Conservation (phyloP, 2,329 filamentous ascomycete genomes). For the Tolypocladium endophyticum region DNA sequence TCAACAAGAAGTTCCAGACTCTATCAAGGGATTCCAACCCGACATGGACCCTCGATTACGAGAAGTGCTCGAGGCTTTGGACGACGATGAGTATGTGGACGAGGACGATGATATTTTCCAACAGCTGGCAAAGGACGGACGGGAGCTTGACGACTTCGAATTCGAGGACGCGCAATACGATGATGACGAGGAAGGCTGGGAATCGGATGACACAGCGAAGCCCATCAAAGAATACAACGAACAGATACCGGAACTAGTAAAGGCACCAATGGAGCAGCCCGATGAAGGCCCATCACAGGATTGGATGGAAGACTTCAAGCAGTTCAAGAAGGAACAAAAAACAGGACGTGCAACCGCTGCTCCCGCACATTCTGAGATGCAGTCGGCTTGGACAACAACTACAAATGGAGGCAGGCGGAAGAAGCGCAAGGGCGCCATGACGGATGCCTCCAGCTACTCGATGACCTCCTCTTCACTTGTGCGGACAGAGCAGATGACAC, state of each 20-base stretch:
- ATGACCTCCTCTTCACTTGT: slow-evolving; percentile 86
- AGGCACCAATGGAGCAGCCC: slow-evolving; percentile 31
- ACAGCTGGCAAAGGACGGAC: slow-evolving; percentile 55
- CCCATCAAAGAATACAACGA: slow-evolving; percentile 49
- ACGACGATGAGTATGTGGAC: slow-evolving; percentile 91
- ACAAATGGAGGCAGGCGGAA: slow-evolving; percentile 74
- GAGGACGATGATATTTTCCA: slow-evolving; percentile 85
- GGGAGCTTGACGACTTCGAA: slow-evolving; percentile 68
- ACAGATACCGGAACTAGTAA: slow-evolving; percentile 37
- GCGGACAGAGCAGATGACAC: slow-evolving; percentile 74
- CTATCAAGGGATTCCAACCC: slow-evolving; percentile 86
- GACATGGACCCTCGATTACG: slow-evolving; percentile 93
- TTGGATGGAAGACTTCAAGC: slow-evolving; percentile 87
- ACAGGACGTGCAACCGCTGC: slow-evolving; percentile 28
- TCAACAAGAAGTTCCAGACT: slow-evolving; percentile 86
- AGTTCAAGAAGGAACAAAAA: slow-evolving; percentile 79
- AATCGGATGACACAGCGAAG: slow-evolving; percentile 86
- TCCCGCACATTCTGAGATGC: slow-evolving; percentile 48
- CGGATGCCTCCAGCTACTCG: slow-evolving; percentile 75
- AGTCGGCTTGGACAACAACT: slow-evolving; percentile 64
- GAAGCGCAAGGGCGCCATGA: slow-evolving; percentile 92
- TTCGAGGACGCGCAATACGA: slow-evolving; percentile 59
- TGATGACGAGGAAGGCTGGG: slow-evolving; percentile 75
- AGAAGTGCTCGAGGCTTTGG: slow-evolving; percentile 84
- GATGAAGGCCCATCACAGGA: slow-evolving; percentile 60